These are phyloP conservation scores for Vigna angularis DNA, from an alignment of 306 rosid genomes.

Conservation along the genomic window DNA sequence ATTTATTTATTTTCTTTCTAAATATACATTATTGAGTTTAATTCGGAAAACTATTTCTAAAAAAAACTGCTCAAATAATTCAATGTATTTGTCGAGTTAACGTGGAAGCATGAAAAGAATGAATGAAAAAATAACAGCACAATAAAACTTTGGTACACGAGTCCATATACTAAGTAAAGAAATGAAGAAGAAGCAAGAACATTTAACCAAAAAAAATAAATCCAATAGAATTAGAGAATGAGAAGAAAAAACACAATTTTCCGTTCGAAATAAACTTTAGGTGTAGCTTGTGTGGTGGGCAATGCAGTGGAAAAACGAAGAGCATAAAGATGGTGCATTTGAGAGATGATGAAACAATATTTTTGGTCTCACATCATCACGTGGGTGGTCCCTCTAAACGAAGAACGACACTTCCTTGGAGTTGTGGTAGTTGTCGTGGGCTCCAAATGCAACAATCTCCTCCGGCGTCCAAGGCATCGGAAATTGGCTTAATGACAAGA, in stretches of 20 bases:
- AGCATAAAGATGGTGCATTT: not conserved
- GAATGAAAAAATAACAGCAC: not conserved
- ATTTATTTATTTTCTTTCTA: no score
- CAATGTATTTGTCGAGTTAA: not conserved
- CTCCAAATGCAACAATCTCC: conserved; percentile 34
- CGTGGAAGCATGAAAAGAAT: not conserved
- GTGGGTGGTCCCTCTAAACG: conserved; percentile 9
- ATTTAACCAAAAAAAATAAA: not conserved
- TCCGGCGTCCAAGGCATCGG: conserved; percentile 75
- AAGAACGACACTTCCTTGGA: not conserved
- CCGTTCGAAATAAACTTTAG: not conserved
- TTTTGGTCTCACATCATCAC: not conserved
- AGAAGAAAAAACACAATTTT: not conserved
- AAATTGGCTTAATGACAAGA: conserved; percentile 79
- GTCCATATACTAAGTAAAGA: not conserved
- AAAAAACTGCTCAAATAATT: not conserved
- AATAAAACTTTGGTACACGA: not conserved
- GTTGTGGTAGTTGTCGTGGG: not conserved
- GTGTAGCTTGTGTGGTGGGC: not conserved
- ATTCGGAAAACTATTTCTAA: not conserved
- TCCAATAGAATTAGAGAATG: not conserved
- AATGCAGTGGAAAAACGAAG: not conserved
- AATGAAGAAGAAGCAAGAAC: not conserved
- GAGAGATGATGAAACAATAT: not conserved
- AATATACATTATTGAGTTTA: no score